Evolutionary conservation across 805 yeast genomes (phyloP), one percentile per base, ranked within the genome.

Genomic region (Deakozyma indianensis): DNA sequence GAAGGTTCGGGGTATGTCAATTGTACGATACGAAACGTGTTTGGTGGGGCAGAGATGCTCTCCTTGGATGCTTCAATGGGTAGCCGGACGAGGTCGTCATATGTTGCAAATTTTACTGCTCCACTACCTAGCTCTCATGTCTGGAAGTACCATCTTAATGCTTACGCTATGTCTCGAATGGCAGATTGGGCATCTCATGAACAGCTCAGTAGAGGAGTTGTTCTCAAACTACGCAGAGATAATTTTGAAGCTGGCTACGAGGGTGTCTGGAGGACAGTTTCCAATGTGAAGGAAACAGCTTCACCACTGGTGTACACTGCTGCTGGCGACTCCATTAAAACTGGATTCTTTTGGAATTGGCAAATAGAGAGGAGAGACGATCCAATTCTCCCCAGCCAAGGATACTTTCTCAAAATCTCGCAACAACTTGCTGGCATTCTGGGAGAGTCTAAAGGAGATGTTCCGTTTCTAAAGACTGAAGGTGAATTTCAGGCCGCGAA

Each of bases 1-100:
- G 97, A 92, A 66, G 98, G 96, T 24, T 92, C 84, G 57, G 97
- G 96, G 1, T 87, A 88, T 57, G 70, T 86, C 42, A 80, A 84
- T 25, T 75, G 88, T 46, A 87, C 78, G 60, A 66, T 69, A 48
- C 61, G 70, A 41, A 80, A 80, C 55, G 64, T 74, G 5, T 71
- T 80, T 51, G 86, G 83, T 3, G 80, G 80, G n/a, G 86, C 83
- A 15, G 88, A 81, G 56, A 64, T 64, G 4, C 53, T 82, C 15
- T 64, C 72, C 15, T 49, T 78, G 15, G 78, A 78, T 48, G 70
- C 75, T 46, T 77, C 78, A 3, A 63, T 73, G 22, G 83, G 83
- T 20, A 77, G 82, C 3, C 67, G 78, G 44, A 77, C 79, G 1
- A 67, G 72, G 49, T 69, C 79, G 0, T 71, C 80, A 5, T 74